Base-by-base conservation (phyloP, 164 flowering plant genomes). In the Vitis amurensis region DNA sequence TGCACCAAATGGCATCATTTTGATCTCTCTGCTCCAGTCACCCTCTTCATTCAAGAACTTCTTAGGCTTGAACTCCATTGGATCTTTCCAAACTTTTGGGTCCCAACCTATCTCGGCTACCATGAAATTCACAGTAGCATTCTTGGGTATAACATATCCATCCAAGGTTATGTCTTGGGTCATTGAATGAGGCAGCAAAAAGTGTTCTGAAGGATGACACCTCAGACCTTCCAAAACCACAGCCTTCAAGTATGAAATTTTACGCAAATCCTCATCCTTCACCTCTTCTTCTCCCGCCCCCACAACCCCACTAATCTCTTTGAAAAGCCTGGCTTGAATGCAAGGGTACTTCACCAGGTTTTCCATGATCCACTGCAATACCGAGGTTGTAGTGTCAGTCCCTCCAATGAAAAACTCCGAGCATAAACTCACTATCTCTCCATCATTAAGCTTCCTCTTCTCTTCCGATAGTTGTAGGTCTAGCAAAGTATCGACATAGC, bases 1-100 rank as follows among this genome's bases (percentile, higher is more conserved):
- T 0, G 63, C 85, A 6, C 89, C 89, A 44, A 85, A 85, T 0
- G 89, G 89, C 85, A 85, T 81, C 89, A 85, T 83, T 71, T 81
- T 85, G 3, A 85, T 76, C 71, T 78, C 89, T 47, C 59, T 77
- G 66, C 77, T 6, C 89, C 84, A 1, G 80, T 81, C 59, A 0
- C 59, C 59, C 1, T 50, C 71, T 8, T 63, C 16, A 6, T 23
- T 66, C 73, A 81, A 8, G 31, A 83, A 83, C 70, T 87, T 80
- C 74, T 84, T 85, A 0, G 85, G 84, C 68, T 55, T 70, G 69
- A 84, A 84, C 66, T 57, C 80, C 76, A 76, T 63, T 0, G 87
- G 85, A 48, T 80, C 77, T 11, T 78, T 73, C 76, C 65, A 62
- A 12, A 62, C 52, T 13, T 62, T 19, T 19, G 23, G 23, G 23